These are phyloP conservation scores for Actinomortierella ambigua DNA, from an alignment of 371 early-diverging fungal species.

Conservation along the genomic window DNA sequence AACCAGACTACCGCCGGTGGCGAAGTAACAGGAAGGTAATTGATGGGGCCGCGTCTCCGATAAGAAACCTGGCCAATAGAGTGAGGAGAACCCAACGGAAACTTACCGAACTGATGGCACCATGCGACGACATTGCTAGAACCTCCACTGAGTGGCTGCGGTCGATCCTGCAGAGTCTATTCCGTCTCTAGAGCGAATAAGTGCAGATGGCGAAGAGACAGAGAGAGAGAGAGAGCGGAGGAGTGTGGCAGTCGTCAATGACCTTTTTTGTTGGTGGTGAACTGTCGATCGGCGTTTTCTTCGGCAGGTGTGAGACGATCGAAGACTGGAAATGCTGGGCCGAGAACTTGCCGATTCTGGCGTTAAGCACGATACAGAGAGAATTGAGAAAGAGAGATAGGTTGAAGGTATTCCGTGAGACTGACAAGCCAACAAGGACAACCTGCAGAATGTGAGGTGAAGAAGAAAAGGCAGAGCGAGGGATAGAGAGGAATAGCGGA, in stretches of 20 bases:
- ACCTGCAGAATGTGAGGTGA: conserved; percentile 3
- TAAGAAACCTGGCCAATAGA: neutral
- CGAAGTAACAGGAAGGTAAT: no score
- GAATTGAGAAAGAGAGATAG: no score
- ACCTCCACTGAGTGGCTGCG: no score
- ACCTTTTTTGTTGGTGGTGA: neutral
- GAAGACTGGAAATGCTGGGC: neutral
- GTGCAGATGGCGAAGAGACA: neutral
- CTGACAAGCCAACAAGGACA: no score
- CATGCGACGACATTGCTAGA: conserved; percentile 17
- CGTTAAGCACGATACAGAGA: no score
- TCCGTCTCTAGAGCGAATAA: neutral
- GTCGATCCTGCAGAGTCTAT: conserved; percentile 1
- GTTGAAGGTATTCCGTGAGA: no score
- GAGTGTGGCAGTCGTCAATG: neutral
- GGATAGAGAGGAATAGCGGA: neutral
- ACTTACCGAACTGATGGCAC: conserved; percentile 43
- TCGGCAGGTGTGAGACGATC: neutral
- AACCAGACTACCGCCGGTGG: no score
- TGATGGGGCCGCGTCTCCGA: neutral
- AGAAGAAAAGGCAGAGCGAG: conserved; percentile 1
- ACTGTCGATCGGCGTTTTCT: neutral
- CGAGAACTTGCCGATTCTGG: no score
- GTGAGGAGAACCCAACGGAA: neutral
- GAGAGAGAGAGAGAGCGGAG: neutral